A percentile compares a stretch with the other conserved stretches of the same genome.
These are phyloP conservation scores for Phaeotremella fagi DNA, from an alignment of 768 basidiomycete species.

Conservation along the genomic window DNA sequence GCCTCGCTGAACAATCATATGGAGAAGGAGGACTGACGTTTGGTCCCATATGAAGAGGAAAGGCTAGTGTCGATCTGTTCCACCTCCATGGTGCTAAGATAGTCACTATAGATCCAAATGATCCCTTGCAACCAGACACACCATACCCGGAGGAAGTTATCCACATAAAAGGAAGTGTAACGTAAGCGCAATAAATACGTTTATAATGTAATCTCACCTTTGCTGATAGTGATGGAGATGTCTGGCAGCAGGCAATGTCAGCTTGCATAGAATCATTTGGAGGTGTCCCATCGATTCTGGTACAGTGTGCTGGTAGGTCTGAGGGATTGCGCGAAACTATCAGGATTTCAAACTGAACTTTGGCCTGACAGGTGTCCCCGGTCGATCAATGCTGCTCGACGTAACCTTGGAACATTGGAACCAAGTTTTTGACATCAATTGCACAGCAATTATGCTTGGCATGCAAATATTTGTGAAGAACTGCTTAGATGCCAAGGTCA, in stretches of 20 bases:
- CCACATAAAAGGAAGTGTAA: conserved; percentile 1
- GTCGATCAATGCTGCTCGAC: background rate
- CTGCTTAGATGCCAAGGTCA: background rate
- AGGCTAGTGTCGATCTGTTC: conserved; percentile 1
- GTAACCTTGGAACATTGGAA: conserved; percentile 1
- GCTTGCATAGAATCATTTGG: background rate
- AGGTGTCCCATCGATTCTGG: background rate
- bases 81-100: conserved; percentile 1
- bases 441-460: background rate
- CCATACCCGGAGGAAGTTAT: conserved; percentile 1
- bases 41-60: background rate
- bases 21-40: background rate
- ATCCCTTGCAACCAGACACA: conserved; percentile 1
- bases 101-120: background rate
- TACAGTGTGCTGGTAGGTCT: conserved; percentile 6
- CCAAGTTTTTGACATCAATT: conserved; percentile 3
- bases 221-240: background rate
- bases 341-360: background rate
- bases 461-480: too few species aligned
- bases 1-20: background rate
- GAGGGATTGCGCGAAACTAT: background rate
- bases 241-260: background rate
- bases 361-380: conserved; percentile 5
- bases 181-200: background rate
- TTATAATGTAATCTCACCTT: background rate